phyloP scores from a whole-genome alignment of 805 yeast genomes.

The Ogataea pilisensis region DNA sequence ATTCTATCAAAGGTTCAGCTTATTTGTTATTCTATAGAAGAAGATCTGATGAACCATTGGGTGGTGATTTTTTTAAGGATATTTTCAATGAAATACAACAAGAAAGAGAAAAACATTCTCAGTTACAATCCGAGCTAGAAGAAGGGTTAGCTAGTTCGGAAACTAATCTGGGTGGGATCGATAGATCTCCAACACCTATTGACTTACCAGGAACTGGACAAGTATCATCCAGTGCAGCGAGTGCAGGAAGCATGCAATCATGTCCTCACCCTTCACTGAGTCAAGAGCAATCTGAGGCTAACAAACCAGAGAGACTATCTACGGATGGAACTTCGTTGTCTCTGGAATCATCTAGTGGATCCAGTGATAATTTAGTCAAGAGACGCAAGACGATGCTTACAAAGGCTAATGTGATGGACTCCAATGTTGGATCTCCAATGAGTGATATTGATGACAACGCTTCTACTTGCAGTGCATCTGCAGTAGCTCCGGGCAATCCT shows the following conservation, averaged over 20 bases:
- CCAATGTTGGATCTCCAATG: conserved; percentile 28
- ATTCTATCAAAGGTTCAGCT: conserved; percentile 72
- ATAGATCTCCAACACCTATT: background rate
- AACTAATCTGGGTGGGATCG: background rate
- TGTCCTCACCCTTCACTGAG: too few relatives aligned
- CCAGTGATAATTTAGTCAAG: conserved; percentile 13
- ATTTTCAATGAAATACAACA: conserved; percentile 38
- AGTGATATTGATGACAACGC: conserved; percentile 30
- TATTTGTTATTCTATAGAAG: conserved; percentile 81
- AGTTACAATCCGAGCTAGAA: background rate
- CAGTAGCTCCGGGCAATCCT: conserved; percentile 20
- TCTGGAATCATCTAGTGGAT: background rate
- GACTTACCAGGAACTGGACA: too few relatives aligned
- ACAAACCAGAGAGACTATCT: background rate
- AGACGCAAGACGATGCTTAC: conserved; percentile 22
- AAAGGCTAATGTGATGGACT: conserved; percentile 12
- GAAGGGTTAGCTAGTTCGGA: background rate
- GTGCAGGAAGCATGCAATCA: too few relatives aligned
- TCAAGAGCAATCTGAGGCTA: background rate
- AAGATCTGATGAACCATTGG: conserved; percentile 38
- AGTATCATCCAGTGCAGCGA: background rate
- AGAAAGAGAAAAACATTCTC: conserved; percentile 8
- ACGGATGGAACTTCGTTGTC: background rate
- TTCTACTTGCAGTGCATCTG: conserved; percentile 28
- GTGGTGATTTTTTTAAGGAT: conserved; percentile 42